Conservation (phyloP, 1,284 basidiomycete species). For the Clitocybe nebularis region DNA sequence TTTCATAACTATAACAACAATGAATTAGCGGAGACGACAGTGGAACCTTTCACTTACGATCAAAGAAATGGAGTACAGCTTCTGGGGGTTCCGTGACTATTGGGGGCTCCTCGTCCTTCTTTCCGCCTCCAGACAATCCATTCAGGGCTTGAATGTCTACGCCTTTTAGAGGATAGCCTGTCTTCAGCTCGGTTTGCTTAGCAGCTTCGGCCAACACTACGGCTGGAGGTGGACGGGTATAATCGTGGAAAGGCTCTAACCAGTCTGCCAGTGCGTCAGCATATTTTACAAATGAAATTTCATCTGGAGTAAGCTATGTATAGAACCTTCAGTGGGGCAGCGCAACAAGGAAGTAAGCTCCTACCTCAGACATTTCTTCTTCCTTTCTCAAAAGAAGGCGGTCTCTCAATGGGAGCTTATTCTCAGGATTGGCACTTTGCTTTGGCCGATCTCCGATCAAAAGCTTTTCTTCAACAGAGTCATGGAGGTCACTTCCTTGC, state of each 20-base stretch:
- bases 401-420: constrained; percentile 49
- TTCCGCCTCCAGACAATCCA: constrained; percentile 46
- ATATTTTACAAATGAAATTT: constrained; percentile 54
- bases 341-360: background rate
- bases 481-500: constrained; percentile 72
- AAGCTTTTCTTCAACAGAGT: constrained; percentile 72
- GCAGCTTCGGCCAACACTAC: constrained; percentile 70
- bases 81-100: constrained; percentile 56
- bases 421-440: constrained; percentile 47
- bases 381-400: constrained; percentile 47
- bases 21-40: constrained; percentile 8
- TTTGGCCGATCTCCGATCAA: constrained; percentile 76
- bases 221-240: constrained; percentile 62
- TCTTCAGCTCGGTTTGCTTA: constrained; percentile 65
- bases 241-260: constrained; percentile 71
- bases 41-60: constrained; percentile 34
- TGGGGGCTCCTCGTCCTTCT: constrained; percentile 69
- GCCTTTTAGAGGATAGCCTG: constrained; percentile 61
- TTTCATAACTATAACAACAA: constrained; percentile 34
- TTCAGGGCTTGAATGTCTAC: constrained; percentile 47
- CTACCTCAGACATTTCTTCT: constrained; percentile 56
- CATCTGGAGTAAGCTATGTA: constrained; percentile 60
- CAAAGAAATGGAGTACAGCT: constrained; percentile 54
- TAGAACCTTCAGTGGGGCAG: background rate
- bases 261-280: constrained; percentile 60